Evolutionary conservation across 2,329 filamentous ascomycete species (phyloP), one percentile per base, ranked within the genome.

Genomic region (Fusarium dimerum): DNA sequence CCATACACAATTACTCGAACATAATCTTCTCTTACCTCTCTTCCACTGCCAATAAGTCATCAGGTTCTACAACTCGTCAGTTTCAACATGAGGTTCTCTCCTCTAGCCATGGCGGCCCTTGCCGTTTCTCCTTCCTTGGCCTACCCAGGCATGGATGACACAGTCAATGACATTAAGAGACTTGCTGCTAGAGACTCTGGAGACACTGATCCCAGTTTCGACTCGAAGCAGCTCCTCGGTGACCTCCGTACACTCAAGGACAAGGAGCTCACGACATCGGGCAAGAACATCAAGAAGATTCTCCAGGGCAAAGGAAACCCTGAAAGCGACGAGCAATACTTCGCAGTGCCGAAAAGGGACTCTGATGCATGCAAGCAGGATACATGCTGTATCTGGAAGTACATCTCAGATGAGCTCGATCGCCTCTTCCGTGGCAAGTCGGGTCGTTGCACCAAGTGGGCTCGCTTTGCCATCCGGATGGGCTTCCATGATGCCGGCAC

Each of bases 401-500:
- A 75, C 61, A 71, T 78, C 48, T 68, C 71, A 13, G 64, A 71
- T 42, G 72, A 76, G 17, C 71, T 78, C 60, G 61, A 66, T 4
- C 40, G 54, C 3, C 56, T 66, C 10, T 77, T 76, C 67, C 58
- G 63, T 5, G 73, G 73, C 5, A 52, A 60, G 3, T 71, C 69
- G 1, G 72, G 72, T 2, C 67, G 72, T 2, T 79, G 76, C 56
- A 78, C 74, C 48, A 67, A 68, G 43, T 67, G 69, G 60, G 77
- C 77, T 9, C 73, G 77, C 9, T 69, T 64, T 43, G 74, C 76
- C 12, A 68, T 79, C 40, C 75, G 77, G 3, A 69, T 78, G 30
- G 77, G 76, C 12, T 79, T 79, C 62, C 77, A 79, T 54, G 77
- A 79, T 54, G 74, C 76, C 3, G 77, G 69, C 2, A 68, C 71